Base-by-base conservation (phyloP, 306 rosid genomes). In the Trichosanthes truncata region DNA sequence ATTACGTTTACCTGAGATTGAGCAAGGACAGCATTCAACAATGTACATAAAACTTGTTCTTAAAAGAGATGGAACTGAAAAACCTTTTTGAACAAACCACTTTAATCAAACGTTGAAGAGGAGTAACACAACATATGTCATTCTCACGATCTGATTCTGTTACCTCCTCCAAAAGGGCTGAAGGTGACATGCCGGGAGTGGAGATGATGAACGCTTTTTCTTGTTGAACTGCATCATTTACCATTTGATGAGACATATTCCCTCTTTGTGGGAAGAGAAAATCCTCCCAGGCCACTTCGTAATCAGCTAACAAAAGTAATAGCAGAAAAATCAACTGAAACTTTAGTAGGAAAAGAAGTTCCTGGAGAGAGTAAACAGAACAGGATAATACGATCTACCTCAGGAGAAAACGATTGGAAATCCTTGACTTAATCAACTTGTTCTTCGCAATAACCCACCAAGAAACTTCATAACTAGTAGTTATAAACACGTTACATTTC, bases 141-240 rank as follows among this genome's bases (percentile, higher is more conserved):
- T 90, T 93, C 15, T 85, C 85, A 83, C 85, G 81, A 48, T 84
- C 90, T 82, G 81, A 17, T 29, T 62, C 69, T 62, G 48, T 18
- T 66, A 66, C 88, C 86, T 91, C 97, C 38, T 93, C 98, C 67
- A 93, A 87, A 83, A 91, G 79, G 80, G 98, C 92, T 80, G 97
- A 93, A 62, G 97, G 91, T 74, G 97, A 89, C 75, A 93, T 93
- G 77, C 97, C 92, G 57, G 98, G 98, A 66, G 97, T 91, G 41
- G 74, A 35, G 49, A 66, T 9, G 33, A 40, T 68, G 75, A 68
- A 38, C 3, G 17, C 17, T 11, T 36, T 68, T 68, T 68, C 51
- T n/a, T 43, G 33, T n/a, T 68, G 73, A 15, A 36, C 23, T 17
- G 46, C 46, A 65, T 65, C 73, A 33, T 65, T 65, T 36, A 18